Evolutionary conservation across 768 basidiomycete species (phyloP).

Genomic region (Podaxis rugospora): DNA sequence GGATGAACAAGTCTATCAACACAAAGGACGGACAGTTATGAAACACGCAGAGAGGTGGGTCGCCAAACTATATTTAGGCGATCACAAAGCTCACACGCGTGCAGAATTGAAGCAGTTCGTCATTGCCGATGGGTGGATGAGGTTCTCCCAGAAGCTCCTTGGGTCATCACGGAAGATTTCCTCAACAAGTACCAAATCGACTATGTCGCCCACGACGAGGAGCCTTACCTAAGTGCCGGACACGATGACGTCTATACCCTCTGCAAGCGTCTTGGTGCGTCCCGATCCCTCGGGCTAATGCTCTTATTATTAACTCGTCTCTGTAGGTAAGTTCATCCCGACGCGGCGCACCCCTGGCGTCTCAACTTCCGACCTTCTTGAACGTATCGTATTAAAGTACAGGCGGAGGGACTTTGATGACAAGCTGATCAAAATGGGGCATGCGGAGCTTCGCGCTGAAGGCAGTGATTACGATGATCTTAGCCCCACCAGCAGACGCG

Average conservation of each 20-base stretch:
- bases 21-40: slow-evolving; percentile 88
- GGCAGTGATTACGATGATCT: slow-evolving; percentile 48
- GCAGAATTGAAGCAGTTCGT: slow-evolving; percentile 81
- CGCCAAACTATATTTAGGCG: background rate
- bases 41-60: slow-evolving; percentile 77
- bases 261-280: slow-evolving; percentile 74
- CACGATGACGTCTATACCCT: slow-evolving; percentile 83
- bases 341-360: slow-evolving; percentile 93
- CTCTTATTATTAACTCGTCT: background rate
- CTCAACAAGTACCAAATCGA: slow-evolving; percentile 85
- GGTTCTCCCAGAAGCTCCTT: slow-evolving; percentile 86
- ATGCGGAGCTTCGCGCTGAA: slow-evolving; percentile 62
- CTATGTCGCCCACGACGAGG: slow-evolving; percentile 96
- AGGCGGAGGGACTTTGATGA: slow-evolving; percentile 80
- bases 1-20: slow-evolving; percentile 70
- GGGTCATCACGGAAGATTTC: slow-evolving; percentile 82
- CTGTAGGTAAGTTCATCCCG: slow-evolving; percentile 86
- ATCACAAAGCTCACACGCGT: slow-evolving; percentile 6
- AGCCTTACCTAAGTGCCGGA: slow-evolving; percentile 76
- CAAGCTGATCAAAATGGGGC: slow-evolving; percentile 88
- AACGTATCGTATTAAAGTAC: slow-evolving; percentile 88
- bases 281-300: background rate
- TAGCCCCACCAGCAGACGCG: slow-evolving; percentile 22
- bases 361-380: slow-evolving; percentile 89
- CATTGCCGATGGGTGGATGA: slow-evolving; percentile 98